Evolutionary conservation across 768 basidiomycete genomes (phyloP).

Genomic region (Rubroboletus pulcherrimus): DNA sequence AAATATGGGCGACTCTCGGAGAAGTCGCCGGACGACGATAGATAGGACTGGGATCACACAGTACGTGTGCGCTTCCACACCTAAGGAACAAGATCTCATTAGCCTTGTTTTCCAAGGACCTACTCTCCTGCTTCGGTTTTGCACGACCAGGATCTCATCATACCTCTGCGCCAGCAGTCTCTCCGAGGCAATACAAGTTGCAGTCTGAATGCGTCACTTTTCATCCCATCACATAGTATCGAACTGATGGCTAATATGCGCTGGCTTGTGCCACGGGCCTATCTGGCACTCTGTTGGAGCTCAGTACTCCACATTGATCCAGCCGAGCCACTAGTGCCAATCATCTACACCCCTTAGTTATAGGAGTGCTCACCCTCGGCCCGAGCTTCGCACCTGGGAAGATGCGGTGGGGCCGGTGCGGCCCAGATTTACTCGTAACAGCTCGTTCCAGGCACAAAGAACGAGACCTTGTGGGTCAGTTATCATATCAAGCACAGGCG

Average conservation of each 20-base stretch:
- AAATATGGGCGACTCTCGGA: not conserved
- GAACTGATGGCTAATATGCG: not conserved
- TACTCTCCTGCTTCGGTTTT: not conserved
- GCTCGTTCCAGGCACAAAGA: not conserved
- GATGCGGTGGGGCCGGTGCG: not conserved
- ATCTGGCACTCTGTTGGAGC: not conserved
- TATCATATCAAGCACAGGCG: not conserved
- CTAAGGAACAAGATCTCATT: not conserved
- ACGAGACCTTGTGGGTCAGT: not conserved
- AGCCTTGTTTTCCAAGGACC: not conserved
- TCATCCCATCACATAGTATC: no score
- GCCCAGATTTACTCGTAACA: not conserved
- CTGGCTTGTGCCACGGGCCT: not conserved
- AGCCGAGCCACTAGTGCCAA: not conserved
- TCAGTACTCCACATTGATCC: not conserved
- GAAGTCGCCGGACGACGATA: not conserved
- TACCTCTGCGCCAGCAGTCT: not conserved
- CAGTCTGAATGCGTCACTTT: not conserved
- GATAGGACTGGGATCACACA: not conserved
- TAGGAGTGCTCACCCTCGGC: not conserved
- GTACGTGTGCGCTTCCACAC: not conserved
- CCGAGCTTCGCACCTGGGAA: no score
- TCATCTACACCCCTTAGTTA: not conserved
- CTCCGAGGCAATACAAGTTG: not conserved
- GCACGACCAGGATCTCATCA: not conserved